Percentiles rank a stretch among this genome's conserved stretches.
Conservation (phyloP, 331 rosid genomes). For the Pyracantha coccinea region DNA sequence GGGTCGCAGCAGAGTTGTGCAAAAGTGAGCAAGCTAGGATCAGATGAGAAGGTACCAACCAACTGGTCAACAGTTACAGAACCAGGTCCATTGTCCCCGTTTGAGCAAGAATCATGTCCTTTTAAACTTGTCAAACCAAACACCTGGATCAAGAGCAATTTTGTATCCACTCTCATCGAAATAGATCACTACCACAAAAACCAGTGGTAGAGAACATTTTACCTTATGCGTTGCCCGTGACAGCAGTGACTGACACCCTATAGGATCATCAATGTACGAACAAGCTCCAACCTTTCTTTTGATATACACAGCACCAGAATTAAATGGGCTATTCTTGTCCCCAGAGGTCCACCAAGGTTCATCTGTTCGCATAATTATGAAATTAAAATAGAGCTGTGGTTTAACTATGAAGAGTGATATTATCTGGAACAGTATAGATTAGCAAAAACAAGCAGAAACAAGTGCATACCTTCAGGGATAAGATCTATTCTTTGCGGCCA, state of each 20-base stretch:
- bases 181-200: not conserved
- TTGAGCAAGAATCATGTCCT: conserved; percentile 26
- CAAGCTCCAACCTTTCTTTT: conserved; percentile 98
- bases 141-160: conserved; percentile 47
- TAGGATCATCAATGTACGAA: conserved; percentile 95
- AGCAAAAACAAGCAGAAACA: not conserved
- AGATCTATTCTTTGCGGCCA: conserved; percentile 88
- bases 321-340: conserved; percentile 75
- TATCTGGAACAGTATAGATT: not conserved
- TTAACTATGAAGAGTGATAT: not conserved
- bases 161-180: conserved; percentile 6
- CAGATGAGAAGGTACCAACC: conserved; percentile 92
- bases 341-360: conserved; percentile 92
- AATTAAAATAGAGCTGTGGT: conserved; percentile 7
- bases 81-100: conserved; percentile 45
- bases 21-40: conserved; percentile 95
- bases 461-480: conserved; percentile 59
- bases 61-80: conserved; percentile 82
- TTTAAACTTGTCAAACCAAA: conserved; percentile 71
- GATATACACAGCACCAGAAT: conserved; percentile 84
- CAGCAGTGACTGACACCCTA: conserved; percentile 87
- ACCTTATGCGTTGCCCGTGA: conserved; percentile 99
- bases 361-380: conserved; percentile 33
- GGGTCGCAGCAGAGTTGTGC: conserved; percentile 93
- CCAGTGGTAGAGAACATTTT: conserved; percentile 12